A percentile compares a stretch with the other conserved stretches of the same genome.
phyloP scores from a whole-genome alignment of 208 protist species.

The Entamoeba nuttalli region DNA sequence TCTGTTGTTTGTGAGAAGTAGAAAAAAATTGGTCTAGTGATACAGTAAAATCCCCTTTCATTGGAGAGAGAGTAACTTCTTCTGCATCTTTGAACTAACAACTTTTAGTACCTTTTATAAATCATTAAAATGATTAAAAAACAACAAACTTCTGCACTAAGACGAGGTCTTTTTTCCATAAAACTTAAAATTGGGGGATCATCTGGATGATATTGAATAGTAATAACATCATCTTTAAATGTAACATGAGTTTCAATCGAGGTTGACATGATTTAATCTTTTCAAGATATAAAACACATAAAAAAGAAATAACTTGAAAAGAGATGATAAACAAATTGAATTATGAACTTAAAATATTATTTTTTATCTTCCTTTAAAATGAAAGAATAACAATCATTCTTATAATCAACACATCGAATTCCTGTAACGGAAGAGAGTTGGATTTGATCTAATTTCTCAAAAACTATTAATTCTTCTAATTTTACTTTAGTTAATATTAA shows the following conservation, averaged over 20 bases:
- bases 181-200: neutral
- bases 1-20: neutral
- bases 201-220: neutral
- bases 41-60: neutral
- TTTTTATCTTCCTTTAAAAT: neutral
- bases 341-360: too few relatives aligned
- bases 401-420: neutral
- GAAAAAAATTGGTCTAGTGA: neutral
- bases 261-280: too few relatives aligned
- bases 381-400: neutral
- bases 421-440: neutral
- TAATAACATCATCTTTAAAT: neutral
- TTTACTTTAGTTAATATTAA: neutral
- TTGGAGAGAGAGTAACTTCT: neutral
- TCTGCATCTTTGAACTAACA: neutral
- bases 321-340: too few relatives aligned
- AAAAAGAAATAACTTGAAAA: too few relatives aligned
- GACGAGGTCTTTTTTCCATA: neutral
- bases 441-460: neutral
- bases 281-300: too few relatives aligned
- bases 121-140: neutral
- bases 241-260: neutral
- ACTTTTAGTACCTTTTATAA: neutral
- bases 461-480: neutral
- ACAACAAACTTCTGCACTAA: neutral